Conservation (phyloP, 164 flowering plant genomes). For the Sextonia rubra region DNA sequence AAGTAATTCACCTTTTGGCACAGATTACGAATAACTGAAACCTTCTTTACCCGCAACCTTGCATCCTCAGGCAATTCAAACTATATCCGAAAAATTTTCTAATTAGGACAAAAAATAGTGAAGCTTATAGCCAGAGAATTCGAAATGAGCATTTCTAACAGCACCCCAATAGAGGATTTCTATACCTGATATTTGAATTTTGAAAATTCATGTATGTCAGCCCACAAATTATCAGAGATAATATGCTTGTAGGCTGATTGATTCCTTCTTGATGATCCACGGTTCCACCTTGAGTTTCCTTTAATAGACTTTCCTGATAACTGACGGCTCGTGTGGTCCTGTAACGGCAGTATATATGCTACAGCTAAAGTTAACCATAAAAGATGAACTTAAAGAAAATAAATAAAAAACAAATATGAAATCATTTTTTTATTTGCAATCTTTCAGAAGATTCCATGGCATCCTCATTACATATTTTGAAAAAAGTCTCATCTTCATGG, state of each 20-base stretch:
- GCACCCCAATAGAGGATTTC: not conserved
- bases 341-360: constrained; percentile 1
- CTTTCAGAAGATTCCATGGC: too few relatives aligned
- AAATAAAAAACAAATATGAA: too few relatives aligned
- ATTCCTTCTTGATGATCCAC: constrained; percentile 39
- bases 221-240: constrained; percentile 73
- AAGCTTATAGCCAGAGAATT: not conserved
- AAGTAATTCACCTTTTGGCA: constrained; percentile 76
- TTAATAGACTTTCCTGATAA: constrained; percentile 45
- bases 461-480: too few relatives aligned
- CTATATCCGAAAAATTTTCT: constrained; percentile 33
- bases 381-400: not conserved
- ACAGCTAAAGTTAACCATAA: not conserved
- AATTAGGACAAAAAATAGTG: constrained; percentile 1
- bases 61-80: constrained; percentile 83
- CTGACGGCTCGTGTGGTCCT: constrained; percentile 53
- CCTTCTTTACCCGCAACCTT: constrained; percentile 54
- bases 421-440: too few relatives aligned
- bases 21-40: constrained; percentile 81
- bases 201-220: constrained; percentile 74
- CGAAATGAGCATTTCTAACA: not conserved
- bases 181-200: constrained; percentile 89
- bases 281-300: constrained; percentile 48
- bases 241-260: constrained; percentile 44
- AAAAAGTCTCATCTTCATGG: too few relatives aligned